Evolutionary conservation across 495 filamentous ascomycete genomes (phyloP).

Genomic region (Penicillium ucsense): DNA sequence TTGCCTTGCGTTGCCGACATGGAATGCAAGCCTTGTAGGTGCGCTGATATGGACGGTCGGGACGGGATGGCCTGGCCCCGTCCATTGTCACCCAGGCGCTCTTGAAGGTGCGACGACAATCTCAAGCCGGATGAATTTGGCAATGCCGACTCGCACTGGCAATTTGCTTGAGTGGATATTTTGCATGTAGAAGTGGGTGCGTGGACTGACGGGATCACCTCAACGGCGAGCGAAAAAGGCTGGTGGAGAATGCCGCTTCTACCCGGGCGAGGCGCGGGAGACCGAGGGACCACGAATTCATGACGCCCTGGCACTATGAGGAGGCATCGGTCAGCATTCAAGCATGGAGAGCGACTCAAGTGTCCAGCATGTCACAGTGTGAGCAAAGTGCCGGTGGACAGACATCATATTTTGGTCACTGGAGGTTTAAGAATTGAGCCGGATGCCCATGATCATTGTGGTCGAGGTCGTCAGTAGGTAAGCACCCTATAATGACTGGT

Average conservation of each 20-base stretch:
- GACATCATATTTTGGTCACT: too few relatives aligned
- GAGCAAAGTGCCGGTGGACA: too few relatives aligned
- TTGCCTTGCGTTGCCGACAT: constrained; percentile 40
- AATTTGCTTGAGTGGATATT: neutral
- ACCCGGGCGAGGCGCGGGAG: neutral
- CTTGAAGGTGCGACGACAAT: neutral
- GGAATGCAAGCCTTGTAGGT: constrained; percentile 42
- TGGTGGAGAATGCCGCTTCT: neutral
- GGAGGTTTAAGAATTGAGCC: too few relatives aligned
- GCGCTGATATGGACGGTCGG: constrained; percentile 34
- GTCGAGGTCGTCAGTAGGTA: too few relatives aligned
- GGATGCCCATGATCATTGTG: too few relatives aligned
- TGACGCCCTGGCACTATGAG: too few relatives aligned
- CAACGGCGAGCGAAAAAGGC: neutral
- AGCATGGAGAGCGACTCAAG: too few relatives aligned
- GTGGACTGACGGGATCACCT: neutral
- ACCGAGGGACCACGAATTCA: neutral
- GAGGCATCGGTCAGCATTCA: too few relatives aligned
- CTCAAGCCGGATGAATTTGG: constrained; percentile 13
- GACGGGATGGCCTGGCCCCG: constrained; percentile 26
- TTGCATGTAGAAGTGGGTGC: constrained; percentile 4
- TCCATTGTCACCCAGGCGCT: constrained; percentile 23
- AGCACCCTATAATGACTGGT: too few relatives aligned
- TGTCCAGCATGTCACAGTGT: too few relatives aligned
- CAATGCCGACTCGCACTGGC: constrained; percentile 2